Conservation (phyloP, 306 rosid species). For the Prunus mira region DNA sequence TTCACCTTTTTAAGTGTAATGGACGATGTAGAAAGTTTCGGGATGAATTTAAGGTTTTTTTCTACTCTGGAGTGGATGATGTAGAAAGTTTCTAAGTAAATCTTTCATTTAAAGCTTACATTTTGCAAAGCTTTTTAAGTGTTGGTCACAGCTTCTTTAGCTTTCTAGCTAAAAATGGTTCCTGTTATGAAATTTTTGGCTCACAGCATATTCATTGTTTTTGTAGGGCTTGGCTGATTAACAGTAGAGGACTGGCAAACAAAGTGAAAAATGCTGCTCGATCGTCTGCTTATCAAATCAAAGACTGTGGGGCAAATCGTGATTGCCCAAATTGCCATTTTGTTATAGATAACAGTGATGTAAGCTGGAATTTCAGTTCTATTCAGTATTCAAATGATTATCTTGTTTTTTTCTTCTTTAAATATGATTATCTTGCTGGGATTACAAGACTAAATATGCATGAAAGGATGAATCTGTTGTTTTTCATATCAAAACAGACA, state of each 20-base stretch:
- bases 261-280: conserved; percentile 58
- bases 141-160: neutral
- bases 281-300: conserved; percentile 49
- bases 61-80: neutral
- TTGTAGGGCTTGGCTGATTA: conserved; percentile 74
- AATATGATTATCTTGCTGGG: too few relatives aligned
- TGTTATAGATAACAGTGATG: conserved; percentile 72
- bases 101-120: neutral
- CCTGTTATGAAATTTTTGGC: neutral
- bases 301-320: conserved; percentile 71
- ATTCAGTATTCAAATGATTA: conserved; percentile 11
- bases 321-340: conserved; percentile 77
- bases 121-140: too few relatives aligned
- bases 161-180: neutral
- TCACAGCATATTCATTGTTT: neutral
- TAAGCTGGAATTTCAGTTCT: conserved; percentile 39
- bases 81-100: neutral
- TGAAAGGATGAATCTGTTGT: neutral
- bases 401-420: neutral
- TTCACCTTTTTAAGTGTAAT: neutral
- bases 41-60: too few relatives aligned
- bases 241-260: conserved; percentile 71
- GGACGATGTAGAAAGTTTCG: neutral
- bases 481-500: neutral
- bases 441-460: neutral